Base-by-base conservation (phyloP, 2,329 filamentous ascomycete species). In the Tolypocladium nubicola region DNA sequence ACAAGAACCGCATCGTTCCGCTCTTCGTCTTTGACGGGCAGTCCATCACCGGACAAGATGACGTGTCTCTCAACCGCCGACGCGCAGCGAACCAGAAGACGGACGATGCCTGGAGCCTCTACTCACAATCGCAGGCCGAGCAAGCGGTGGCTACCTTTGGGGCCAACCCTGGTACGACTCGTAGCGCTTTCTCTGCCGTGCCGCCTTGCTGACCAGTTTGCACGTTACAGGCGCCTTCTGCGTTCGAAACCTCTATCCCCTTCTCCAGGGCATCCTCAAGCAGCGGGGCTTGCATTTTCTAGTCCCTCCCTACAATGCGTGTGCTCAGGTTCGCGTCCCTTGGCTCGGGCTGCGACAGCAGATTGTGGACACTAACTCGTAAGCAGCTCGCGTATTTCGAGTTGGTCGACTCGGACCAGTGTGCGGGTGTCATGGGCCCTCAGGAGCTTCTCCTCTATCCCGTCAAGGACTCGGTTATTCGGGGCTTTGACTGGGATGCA, bases 1-100 rank as follows among this genome's bases (percentile, higher is more conserved):
- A 84, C 60, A 79, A 81, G 52, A 76, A 86, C 65, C 82, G 83
- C 23, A 86, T 96, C 55, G 83, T 78, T n/a, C 89, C 89, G 2
- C 76, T 95, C 61, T 97, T 99, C 71, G 80, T 99, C 55, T 99
- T 99, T 73, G 89, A 93, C 70, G 94, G 94, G 40, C 83, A 96
- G 66, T 84, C 90, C 43, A 81, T 91, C 60, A 85, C 85, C 43
- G 88, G 88, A 58, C 87, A 89, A 66, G 86, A 92, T 66, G 84
- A 89, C 52, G 79, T 86, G 59, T 77, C 85, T 30, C 79, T 87
- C 56, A 80, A 84, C 62, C 82, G 83, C 52, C 83, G 83, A 33
- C 81, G 81, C 53, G 78, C 79, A 37, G 88, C 90, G 62, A 85
- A 87, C 61, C 73, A 81, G 60, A 85, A 86, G 63, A 90, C 90